These are phyloP conservation scores for Phytophthora palmivora DNA, from an alignment of 352 stramenopile species.

Conservation along the genomic window DNA sequence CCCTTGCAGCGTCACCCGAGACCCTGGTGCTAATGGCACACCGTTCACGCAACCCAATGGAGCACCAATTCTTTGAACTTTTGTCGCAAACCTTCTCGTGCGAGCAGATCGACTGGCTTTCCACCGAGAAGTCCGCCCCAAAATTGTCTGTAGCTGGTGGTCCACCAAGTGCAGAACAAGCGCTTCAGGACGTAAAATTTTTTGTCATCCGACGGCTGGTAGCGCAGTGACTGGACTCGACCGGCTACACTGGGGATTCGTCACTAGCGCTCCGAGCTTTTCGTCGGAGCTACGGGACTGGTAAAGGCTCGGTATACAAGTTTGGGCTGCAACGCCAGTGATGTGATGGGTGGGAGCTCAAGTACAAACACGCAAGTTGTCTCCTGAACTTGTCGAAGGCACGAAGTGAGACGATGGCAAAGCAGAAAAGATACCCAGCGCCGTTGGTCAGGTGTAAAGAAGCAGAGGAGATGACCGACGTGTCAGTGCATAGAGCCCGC, in stretches of 20 bases:
- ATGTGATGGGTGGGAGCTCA: constrained; percentile 29
- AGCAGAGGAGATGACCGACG: constrained; percentile 22
- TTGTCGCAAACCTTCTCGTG: constrained; percentile 52
- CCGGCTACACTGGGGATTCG: constrained; percentile 13
- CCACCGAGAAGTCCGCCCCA: constrained; percentile 22
- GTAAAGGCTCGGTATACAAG: constrained; percentile 35
- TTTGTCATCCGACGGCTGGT: constrained; percentile 53
- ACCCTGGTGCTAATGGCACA: constrained; percentile 81
- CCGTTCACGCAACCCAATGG: constrained; percentile 79
- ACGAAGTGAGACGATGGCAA: constrained; percentile 25
- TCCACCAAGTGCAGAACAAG: constrained; percentile 30
- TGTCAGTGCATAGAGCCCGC: constrained; percentile 37
- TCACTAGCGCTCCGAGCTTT: constrained; percentile 15
- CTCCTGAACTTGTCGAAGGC: constrained; percentile 13
- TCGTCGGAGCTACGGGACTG: constrained; percentile 4
- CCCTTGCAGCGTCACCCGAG: constrained; percentile 38
- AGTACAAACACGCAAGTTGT: constrained; percentile 31
- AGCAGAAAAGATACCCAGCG: constrained; percentile 29
- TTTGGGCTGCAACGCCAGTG: constrained; percentile 20
- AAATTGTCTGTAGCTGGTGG: constrained; percentile 21
- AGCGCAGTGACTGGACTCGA: constrained; percentile 22
- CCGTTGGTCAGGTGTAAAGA: constrained; percentile 21
- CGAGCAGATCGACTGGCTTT: constrained; percentile 57
- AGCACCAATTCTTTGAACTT: constrained; percentile 83
- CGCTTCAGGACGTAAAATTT: constrained; percentile 76